Conservation (phyloP, 805 yeast species). For the Starmerella riodocensis region DNA sequence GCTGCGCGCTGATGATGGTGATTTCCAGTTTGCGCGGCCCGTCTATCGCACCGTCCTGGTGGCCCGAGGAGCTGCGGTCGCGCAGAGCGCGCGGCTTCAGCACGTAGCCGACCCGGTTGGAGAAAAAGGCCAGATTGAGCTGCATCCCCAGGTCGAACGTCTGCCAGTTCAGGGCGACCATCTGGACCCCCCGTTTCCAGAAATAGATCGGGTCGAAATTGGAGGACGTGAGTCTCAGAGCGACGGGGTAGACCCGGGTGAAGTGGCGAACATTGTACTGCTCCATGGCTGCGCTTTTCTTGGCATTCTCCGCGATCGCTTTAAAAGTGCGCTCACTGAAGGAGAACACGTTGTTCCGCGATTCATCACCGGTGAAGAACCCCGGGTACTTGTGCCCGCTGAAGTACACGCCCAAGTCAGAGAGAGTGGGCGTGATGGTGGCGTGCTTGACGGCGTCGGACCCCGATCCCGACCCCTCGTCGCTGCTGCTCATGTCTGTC, state of each 20-base stretch:
- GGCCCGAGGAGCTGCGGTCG: not conserved
- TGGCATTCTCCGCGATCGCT: slow-evolving; percentile 49
- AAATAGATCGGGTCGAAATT: slow-evolving; percentile 68
- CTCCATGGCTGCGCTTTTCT: slow-evolving; percentile 39
- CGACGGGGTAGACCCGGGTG: slow-evolving; percentile 81
- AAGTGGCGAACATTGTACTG: slow-evolving; percentile 67
- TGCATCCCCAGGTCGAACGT: slow-evolving; percentile 82
- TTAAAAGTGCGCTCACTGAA: slow-evolving; percentile 61
- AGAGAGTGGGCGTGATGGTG: slow-evolving; percentile 29
- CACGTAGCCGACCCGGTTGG: slow-evolving; percentile 48
- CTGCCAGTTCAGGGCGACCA: slow-evolving; percentile 98
- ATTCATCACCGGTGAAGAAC: slow-evolving; percentile 76
- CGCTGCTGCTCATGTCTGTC: slow-evolving; percentile 2
- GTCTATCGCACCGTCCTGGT: not conserved
- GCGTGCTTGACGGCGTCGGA: not conserved
- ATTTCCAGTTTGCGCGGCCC: slow-evolving; percentile 24
- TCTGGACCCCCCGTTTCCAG: slow-evolving; percentile 80
- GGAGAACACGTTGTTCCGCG: slow-evolving; percentile 77
- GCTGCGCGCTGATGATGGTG: slow-evolving; percentile 65
- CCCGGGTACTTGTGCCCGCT: slow-evolving; percentile 68
- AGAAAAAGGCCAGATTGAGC: slow-evolving; percentile 66
- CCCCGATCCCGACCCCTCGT: slow-evolving; percentile 2
- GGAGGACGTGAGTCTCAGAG: slow-evolving; percentile 57
- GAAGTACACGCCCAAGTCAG: slow-evolving; percentile 54
- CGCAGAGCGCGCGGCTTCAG: slow-evolving; percentile 45